These are phyloP conservation scores for Ustilago shanxiensis DNA, from an alignment of 1,284 basidiomycete genomes.

Conservation along the genomic window DNA sequence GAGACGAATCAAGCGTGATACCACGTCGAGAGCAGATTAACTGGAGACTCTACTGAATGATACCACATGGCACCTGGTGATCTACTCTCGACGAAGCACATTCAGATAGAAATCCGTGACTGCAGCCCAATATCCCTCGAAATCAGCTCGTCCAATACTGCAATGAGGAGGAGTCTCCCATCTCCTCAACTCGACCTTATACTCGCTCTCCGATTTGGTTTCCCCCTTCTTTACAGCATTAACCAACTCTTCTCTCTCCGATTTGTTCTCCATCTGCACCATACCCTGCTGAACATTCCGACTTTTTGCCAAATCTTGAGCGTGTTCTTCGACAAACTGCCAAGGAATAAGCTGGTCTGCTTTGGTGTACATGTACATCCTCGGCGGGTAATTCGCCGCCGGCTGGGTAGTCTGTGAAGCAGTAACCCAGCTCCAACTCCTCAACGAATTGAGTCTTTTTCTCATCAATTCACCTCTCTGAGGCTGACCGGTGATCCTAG, in stretches of 20 bases:
- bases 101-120: conserved; percentile 43
- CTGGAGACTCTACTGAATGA: background rate
- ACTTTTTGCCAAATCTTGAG: conserved; percentile 32
- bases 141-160: conserved; percentile 56
- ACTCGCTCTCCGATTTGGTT: conserved; percentile 4
- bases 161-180: conserved; percentile 60
- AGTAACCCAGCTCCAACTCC: conserved; percentile 54
- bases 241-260: conserved; percentile 16
- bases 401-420: conserved; percentile 21
- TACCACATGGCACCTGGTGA: background rate
- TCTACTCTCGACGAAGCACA: conserved; percentile 29
- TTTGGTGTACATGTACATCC: conserved; percentile 62
- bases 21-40: background rate
- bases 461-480: conserved; percentile 51
- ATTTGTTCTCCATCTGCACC: conserved; percentile 43
- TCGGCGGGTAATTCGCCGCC: conserved; percentile 36
- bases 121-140: conserved; percentile 57
- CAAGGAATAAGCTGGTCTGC: conserved; percentile 59
- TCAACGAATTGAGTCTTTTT: conserved; percentile 43
- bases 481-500: conserved; percentile 33
- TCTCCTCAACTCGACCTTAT: conserved; percentile 48
- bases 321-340: conserved; percentile 59
- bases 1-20: background rate
- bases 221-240: background rate
- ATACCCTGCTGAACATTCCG: conserved; percentile 16